Percentiles rank a stretch among this genome's conserved stretches.
Conservation (phyloP, 176 grass and related monocot species). For the Zoysia pacifica region DNA sequence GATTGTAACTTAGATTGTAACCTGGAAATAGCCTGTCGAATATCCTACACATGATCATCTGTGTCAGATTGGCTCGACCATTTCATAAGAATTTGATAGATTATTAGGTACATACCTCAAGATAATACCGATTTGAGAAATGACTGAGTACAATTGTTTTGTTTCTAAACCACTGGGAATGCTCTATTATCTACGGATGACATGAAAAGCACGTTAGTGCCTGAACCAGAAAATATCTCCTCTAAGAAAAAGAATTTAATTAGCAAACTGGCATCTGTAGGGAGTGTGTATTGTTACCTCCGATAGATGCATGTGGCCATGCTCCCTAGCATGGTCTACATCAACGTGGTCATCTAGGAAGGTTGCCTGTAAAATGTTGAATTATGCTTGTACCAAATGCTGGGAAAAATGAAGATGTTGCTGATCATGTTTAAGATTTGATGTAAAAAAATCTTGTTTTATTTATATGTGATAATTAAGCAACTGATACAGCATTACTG, state of each 20-base stretch:
- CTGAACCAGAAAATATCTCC: conserved; percentile 6
- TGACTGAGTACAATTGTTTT: conserved; percentile 80
- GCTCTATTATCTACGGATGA: conserved; percentile 70
- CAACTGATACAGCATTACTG: background rate
- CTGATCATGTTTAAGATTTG: conserved; percentile 21
- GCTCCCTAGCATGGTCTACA: conserved; percentile 75
- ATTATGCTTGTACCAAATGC: conserved; percentile 35
- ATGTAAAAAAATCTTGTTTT: conserved; percentile 22
- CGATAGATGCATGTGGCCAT: conserved; percentile 88
- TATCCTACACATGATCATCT: conserved; percentile 71
- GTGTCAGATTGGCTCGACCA: conserved; percentile 12
- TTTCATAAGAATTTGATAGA: conserved; percentile 12
- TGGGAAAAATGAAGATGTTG: conserved; percentile 10
- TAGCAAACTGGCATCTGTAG: conserved; percentile 12
- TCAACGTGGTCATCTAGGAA: conserved; percentile 83
- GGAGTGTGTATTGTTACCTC: conserved; percentile 60
- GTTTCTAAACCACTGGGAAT: conserved; percentile 91
- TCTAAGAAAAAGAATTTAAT: conserved; percentile 24
- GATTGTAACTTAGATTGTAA: conserved; percentile 74
- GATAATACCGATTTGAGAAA: conserved; percentile 86
- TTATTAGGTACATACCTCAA: conserved; percentile 60
- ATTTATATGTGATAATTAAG: conserved; percentile 3
- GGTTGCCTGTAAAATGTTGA: conserved; percentile 69
- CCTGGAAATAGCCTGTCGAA: conserved; percentile 67
- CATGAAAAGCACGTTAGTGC: conserved; percentile 24